Conservation (phyloP, 2,329 filamentous ascomycete genomes). For the Zymoseptoria brevis region DNA sequence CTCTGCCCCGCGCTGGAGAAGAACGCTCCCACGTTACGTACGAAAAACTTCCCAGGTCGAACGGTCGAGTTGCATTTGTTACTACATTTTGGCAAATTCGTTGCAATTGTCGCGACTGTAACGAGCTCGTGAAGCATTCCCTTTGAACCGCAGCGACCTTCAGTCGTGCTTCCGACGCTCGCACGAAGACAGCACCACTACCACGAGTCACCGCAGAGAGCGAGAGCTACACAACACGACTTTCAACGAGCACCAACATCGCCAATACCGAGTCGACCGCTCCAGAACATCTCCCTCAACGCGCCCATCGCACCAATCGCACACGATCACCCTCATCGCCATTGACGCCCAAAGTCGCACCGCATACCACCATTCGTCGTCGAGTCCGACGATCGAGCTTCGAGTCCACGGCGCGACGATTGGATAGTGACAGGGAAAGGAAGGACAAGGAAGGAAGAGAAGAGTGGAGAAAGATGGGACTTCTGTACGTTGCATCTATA, state of each 20-base stretch:
- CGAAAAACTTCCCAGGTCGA: not conserved
- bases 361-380: not conserved
- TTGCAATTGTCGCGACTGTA: not conserved
- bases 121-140: not conserved
- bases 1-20: not conserved
- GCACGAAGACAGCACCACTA: not conserved
- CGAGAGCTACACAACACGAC: not conserved
- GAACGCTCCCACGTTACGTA: not conserved
- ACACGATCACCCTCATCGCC: not conserved
- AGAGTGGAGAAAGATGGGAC: conserved; percentile 18
- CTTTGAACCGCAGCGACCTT: not conserved
- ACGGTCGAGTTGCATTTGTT: no score
- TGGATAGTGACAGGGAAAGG: not conserved
- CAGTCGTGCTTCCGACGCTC: not conserved
- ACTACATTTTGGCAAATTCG: no score
- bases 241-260: not conserved
- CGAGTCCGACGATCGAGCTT: not conserved
- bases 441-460: not conserved
- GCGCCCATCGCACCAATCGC: not conserved
- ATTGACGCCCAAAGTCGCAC: not conserved
- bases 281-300: not conserved
- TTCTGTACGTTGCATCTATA: conserved; percentile 20
- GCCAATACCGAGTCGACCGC: not conserved
- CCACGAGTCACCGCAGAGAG: not conserved
- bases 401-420: not conserved